Evolutionary conservation across 208 protist genomes (phyloP).

Genomic region (Plasmodiophora brassicae): DNA sequence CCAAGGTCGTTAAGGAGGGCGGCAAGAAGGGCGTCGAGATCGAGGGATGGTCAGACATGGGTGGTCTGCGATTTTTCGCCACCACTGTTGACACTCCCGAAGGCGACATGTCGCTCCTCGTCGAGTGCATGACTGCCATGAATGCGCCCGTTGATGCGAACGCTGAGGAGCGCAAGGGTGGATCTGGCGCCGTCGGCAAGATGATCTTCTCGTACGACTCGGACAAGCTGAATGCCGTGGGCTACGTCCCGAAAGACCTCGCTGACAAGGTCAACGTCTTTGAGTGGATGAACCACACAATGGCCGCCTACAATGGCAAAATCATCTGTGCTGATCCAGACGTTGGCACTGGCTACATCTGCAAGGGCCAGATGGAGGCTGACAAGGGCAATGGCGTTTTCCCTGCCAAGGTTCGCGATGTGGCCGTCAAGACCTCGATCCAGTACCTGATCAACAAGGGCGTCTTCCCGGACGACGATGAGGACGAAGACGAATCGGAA

Average conservation of each 20-base stretch:
- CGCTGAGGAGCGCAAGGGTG: slow-evolving; percentile 46
- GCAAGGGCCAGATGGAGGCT: not conserved
- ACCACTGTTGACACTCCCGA: slow-evolving; percentile 42
- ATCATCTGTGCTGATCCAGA: not conserved
- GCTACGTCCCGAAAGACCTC: not conserved
- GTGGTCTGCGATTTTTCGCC: slow-evolving; percentile 44
- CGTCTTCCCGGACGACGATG: slow-evolving; percentile 17
- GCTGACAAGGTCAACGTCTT: not conserved
- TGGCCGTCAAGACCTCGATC: slow-evolving; percentile 7
- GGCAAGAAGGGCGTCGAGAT: slow-evolving; percentile 50
- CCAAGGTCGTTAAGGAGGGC: slow-evolving; percentile 46
- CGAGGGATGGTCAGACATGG: slow-evolving; percentile 45
- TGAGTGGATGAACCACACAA: not conserved
- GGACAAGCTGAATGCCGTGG: not conserved
- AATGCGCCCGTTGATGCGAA: slow-evolving; percentile 31
- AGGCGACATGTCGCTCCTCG: not conserved
- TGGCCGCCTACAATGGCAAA: not conserved
- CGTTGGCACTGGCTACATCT: not conserved
- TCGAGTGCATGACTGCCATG: slow-evolving; percentile 37
- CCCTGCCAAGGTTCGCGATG: not conserved
- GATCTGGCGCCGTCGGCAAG: slow-evolving; percentile 41
- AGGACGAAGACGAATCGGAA: not conserved
- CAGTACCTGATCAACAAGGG: slow-evolving; percentile 24
- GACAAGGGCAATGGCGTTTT: not conserved
- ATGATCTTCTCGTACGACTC: slow-evolving; percentile 43